phyloP scores from a whole-genome alignment of 2,329 filamentous ascomycete genomes.

The Periconia sp. region DNA sequence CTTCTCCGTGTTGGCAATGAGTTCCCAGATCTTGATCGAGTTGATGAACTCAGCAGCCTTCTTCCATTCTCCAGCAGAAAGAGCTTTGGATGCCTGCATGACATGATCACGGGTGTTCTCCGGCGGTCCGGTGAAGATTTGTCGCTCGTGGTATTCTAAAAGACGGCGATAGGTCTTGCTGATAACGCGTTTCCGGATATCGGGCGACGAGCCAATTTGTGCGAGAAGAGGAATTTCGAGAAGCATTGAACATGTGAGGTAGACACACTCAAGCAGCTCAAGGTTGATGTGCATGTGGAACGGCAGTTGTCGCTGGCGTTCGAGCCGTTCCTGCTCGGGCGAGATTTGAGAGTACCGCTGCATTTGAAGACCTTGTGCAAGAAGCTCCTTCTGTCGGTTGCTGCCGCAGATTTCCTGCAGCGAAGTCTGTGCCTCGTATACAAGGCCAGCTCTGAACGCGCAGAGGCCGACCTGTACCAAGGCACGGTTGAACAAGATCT shows the following conservation, averaged over 20 bases:
- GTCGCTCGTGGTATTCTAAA: slow-evolving; percentile 98
- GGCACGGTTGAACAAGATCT: slow-evolving; percentile 98
- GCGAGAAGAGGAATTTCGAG: slow-evolving; percentile 96
- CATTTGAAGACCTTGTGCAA: slow-evolving; percentile 97
- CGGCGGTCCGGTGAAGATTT: slow-evolving; percentile 97
- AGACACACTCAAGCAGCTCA: slow-evolving; percentile 95
- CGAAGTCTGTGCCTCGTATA: slow-evolving; percentile 97
- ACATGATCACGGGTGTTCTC: slow-evolving; percentile 99
- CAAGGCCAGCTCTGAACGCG: slow-evolving; percentile 93
- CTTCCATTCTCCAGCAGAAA: slow-evolving; percentile 98
- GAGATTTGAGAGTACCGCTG: slow-evolving; percentile 96
- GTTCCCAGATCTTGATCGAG: slow-evolving; percentile 99
- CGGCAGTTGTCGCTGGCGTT: slow-evolving; percentile 94
- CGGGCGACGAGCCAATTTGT: slow-evolving; percentile 93
- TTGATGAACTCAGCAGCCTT: slow-evolving; percentile 91
- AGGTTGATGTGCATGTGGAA: slow-evolving; percentile 99
- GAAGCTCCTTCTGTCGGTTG: slow-evolving; percentile 94
- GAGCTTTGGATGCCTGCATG: slow-evolving; percentile 97
- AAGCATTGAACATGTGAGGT: slow-evolving; percentile 98
- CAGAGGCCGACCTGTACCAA: slow-evolving; percentile 97
- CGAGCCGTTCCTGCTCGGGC: slow-evolving; percentile 94
- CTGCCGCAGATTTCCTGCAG: slow-evolving; percentile 98
- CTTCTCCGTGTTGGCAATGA: slow-evolving; percentile 88
- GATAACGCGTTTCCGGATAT: slow-evolving; percentile 96
- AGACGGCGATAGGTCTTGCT: slow-evolving; percentile 99